These are phyloP conservation scores for Actinomortierella wolfii DNA, from an alignment of 371 early-diverging fungal species.

Conservation along the genomic window DNA sequence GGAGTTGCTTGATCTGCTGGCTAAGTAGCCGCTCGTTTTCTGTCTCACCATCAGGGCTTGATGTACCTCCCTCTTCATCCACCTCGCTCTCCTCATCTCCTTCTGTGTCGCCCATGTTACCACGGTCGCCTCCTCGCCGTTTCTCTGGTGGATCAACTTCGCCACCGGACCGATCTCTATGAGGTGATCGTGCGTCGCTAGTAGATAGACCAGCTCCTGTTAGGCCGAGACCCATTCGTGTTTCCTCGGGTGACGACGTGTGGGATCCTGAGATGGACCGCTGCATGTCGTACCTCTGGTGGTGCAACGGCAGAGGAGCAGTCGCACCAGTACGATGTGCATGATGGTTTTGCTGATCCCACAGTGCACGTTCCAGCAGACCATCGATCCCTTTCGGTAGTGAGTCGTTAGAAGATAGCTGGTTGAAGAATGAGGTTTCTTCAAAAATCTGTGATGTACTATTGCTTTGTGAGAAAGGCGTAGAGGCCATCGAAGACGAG, in stretches of 20 bases:
- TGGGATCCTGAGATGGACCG: no score
- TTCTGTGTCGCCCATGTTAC: conserved; percentile 5
- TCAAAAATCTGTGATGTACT: conserved; percentile 45
- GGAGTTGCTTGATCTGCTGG: conserved; percentile 39
- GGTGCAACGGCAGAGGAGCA: not conserved
- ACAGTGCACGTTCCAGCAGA: not conserved
- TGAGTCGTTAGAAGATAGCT: conserved; percentile 37
- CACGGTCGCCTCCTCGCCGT: not conserved
- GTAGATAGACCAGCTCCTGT: conserved; percentile 2
- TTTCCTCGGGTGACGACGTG: conserved; percentile 4
- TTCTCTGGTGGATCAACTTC: conserved; percentile 12
- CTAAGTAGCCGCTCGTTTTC: conserved; percentile 37
- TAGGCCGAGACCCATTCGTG: conserved; percentile 22
- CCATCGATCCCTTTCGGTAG: conserved; percentile 14
- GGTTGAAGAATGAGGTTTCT: conserved; percentile 45
- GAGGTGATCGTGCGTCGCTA: not conserved
- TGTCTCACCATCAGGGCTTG: conserved; percentile 45
- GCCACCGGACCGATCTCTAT: conserved; percentile 5
- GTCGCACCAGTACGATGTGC: not conserved
- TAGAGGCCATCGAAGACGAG: conserved; percentile 29
- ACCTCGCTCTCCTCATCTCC: conserved; percentile 15
- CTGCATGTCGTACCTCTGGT: conserved; percentile 5
- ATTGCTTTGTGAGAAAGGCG: conserved; percentile 42
- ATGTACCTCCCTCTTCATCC: conserved; percentile 41
- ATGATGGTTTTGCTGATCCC: not conserved